A percentile compares a stretch with the other conserved stretches of the same genome.
These are phyloP conservation scores for Solanum habrochaites DNA, from an alignment of 257 asterid genomes.

Conservation along the genomic window DNA sequence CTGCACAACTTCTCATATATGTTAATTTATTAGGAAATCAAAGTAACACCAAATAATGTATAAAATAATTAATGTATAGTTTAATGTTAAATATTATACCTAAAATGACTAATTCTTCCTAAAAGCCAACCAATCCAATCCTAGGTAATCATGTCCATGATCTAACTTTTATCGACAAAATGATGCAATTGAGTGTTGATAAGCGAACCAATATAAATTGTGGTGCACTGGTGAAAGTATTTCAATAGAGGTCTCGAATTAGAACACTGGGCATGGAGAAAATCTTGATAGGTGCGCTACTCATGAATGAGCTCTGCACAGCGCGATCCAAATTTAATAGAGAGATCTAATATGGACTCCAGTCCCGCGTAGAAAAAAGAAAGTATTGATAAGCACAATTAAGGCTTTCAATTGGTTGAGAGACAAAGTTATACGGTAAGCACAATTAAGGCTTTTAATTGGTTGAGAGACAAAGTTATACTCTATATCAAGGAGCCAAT, in stretches of 20 bases:
- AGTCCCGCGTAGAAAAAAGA: too few species aligned
- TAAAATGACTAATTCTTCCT: not conserved
- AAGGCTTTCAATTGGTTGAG: not conserved
- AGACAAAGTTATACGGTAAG: not conserved
- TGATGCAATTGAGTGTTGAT: not conserved
- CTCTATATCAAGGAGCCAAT: not conserved
- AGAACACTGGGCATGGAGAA: fast-evolving
- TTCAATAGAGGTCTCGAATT: fast-evolving
- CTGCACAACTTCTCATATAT: too few species aligned
- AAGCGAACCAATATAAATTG: not conserved
- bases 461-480: not conserved
- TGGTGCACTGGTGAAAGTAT: too few species aligned
- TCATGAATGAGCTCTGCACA: too few species aligned
- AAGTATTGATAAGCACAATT: not conserved
- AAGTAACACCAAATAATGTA: not conserved
- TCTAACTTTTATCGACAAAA: not conserved
- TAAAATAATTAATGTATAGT: not conserved
- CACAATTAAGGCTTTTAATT: not conserved
- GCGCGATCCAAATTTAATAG: too few species aligned
- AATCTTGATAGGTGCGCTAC: fast-evolving
- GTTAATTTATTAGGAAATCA: not conserved
- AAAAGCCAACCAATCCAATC: not conserved
- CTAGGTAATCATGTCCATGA: not conserved
- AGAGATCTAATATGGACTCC: too few species aligned
- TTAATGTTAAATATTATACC: not conserved